Base-by-base conservation (phyloP, 140 eudicot species). In the Cichorium intybus region DNA sequence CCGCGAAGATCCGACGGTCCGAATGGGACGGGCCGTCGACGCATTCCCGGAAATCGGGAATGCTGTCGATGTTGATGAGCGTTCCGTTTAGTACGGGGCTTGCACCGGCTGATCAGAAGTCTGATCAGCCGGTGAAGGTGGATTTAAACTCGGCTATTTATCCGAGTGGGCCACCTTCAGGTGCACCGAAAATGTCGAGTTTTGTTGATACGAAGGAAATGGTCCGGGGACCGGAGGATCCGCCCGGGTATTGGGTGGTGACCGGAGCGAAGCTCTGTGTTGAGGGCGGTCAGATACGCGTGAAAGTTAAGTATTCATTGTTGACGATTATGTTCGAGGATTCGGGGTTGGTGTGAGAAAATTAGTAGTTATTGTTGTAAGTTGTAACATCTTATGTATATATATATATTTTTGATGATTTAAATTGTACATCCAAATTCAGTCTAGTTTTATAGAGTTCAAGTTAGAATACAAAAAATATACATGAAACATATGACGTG, bases 201-300 rank as follows among this genome's bases (percentile, higher is more conserved):
- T 86, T 89, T 66, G 97, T 94, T 20, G 99, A 94, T 48, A 89
- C 95, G 6, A 78, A 66, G 69, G 99, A 94, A 50, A 94, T 84
- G 97, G 82, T 86, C 31, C 59, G 99, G 75, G 99, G 97, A n/a
- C 99, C 99, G 0, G 99, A 89, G 69, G 94, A 89, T 67, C 78
- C 95, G 14, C 99, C 97, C 2, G 99, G 99, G 10, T 86, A 94
- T 63, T 94, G 97, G 99, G 95, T 94, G 71, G 95, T 89, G 11
- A 94, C 95, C 0, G 99, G 97, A 20, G 97, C 95, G n/a, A 94
- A 82, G 74, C 81, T 94, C 3, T 81, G 94, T 24, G 86, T 89
- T 37, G 95, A 89, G 72, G 73, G 82, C 7, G 95, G 97, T 27
- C 78, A 80, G 75, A 84, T 94, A 24, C 65, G 93, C 28, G 81